These are phyloP conservation scores for Amborella trichopoda DNA, from an alignment of 164 flowering plant genomes.

Conservation along the genomic window DNA sequence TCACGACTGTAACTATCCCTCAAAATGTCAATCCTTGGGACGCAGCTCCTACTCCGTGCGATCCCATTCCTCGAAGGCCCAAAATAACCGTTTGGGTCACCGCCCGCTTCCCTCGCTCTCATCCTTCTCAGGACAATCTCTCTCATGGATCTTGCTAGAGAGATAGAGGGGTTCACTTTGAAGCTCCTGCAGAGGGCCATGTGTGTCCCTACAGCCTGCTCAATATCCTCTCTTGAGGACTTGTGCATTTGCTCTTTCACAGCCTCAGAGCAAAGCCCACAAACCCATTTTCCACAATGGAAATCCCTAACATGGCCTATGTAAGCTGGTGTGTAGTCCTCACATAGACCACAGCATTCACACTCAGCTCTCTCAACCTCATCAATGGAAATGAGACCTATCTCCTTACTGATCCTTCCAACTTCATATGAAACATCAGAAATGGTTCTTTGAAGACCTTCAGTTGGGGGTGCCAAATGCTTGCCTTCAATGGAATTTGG, in stretches of 20 bases:
- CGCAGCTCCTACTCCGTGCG: constrained; percentile 1
- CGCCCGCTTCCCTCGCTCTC: not conserved
- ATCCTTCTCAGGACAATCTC: constrained; percentile 35
- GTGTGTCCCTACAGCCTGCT: constrained; percentile 35
- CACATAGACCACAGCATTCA: constrained; percentile 46
- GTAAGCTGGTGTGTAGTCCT: constrained; percentile 47
- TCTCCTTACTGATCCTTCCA: constrained; percentile 2
- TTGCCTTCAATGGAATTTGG: too few species aligned
- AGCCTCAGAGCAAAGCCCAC: constrained; percentile 57
- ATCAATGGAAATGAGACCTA: constrained; percentile 1
- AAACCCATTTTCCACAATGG: constrained; percentile 43
- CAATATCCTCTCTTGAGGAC: constrained; percentile 10
- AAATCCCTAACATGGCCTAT: constrained; percentile 18
- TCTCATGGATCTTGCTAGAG: constrained; percentile 31
- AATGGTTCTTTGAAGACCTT: constrained; percentile 20
- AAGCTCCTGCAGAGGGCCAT: constrained; percentile 32
- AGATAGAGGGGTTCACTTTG: constrained; percentile 47
- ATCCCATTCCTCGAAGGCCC: not conserved
- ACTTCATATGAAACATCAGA: constrained; percentile 25
- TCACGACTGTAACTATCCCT: too few species aligned
- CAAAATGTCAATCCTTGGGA: not conserved
- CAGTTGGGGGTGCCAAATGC: too few species aligned
- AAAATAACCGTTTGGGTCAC: not conserved
- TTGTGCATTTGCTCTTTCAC: constrained; percentile 27
- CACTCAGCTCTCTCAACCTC: constrained; percentile 27